Percentiles rank a stretch among this genome's conserved stretches.
phyloP scores from a whole-genome alignment of 352 stramenopile genomes.

The Phytophthora litchii region DNA sequence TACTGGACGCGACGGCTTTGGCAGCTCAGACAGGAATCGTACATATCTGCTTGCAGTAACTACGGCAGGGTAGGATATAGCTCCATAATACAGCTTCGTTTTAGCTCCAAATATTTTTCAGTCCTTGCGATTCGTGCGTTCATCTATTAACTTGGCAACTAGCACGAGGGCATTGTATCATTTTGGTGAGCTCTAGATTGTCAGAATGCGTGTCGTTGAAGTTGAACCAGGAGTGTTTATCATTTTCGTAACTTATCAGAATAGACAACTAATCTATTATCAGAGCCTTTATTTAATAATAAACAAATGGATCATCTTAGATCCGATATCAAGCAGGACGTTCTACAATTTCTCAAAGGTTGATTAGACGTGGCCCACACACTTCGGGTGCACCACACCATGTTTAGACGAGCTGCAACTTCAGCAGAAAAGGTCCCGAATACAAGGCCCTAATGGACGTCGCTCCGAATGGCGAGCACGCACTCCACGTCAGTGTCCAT shows the following conservation, averaged over 20 bases:
- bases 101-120: no score
- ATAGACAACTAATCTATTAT: no score
- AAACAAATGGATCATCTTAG: no score
- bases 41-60: constrained; percentile 65
- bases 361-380: constrained; percentile 32
- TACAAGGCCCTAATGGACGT: not conserved
- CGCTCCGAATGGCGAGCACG: constrained; percentile 6
- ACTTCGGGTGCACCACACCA: constrained; percentile 24
- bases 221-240: constrained; percentile 3
- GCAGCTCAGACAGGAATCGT: constrained; percentile 65
- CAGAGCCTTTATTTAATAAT: no score
- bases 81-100: not conserved
- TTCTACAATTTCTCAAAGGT: constrained; percentile 8
- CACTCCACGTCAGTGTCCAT: not conserved
- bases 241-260: no score
- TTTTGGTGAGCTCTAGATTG: no score
- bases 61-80: constrained; percentile 4
- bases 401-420: constrained; percentile 33
- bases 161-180: no score
- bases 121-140: no score
- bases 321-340: not conserved
- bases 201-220: constrained; percentile 13
- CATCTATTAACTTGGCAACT: no score
- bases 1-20: constrained; percentile 54
- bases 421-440: constrained; percentile 26